These are phyloP conservation scores for Diaporthe vaccinii DNA, from an alignment of 2,329 filamentous ascomycete species.

Conservation along the genomic window DNA sequence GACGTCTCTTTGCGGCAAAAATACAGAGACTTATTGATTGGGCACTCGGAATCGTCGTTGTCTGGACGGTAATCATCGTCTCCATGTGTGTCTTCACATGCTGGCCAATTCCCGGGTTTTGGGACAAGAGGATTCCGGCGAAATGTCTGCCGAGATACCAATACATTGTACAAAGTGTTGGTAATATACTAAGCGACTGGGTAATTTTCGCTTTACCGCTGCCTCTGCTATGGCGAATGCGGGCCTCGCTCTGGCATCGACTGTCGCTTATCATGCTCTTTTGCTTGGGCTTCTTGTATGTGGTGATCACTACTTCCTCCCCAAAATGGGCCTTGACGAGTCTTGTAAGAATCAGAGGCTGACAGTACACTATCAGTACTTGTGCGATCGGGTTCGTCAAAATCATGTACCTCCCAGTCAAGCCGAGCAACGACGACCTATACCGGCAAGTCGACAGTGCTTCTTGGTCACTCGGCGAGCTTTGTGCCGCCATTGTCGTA, in stretches of 20 bases:
- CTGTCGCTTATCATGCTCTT: background rate
- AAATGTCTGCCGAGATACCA: constrained; percentile 1
- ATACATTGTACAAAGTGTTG: background rate
- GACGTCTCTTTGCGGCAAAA: constrained; percentile 2
- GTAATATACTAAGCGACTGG: constrained; percentile 9
- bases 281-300: constrained; percentile 26
- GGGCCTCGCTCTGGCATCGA: background rate
- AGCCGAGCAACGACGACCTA: background rate
- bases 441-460: constrained; percentile 6
- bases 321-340: background rate
- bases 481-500: background rate
- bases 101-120: constrained; percentile 2
- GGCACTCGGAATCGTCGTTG: background rate
- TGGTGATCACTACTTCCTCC: background rate
- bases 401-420: constrained; percentile 2
- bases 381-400: constrained; percentile 1
- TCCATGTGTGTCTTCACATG: constrained; percentile 24
- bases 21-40: constrained; percentile 15
- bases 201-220: constrained; percentile 9
- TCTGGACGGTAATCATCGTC: constrained; percentile 1
- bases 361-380: background rate
- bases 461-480: constrained; percentile 23
- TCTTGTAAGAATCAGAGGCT: background rate
- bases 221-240: constrained; percentile 8
- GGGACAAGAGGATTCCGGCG: constrained; percentile 8